Base-by-base conservation (phyloP, 345 rosid species). In the Gossypium sturtianum region DNA sequence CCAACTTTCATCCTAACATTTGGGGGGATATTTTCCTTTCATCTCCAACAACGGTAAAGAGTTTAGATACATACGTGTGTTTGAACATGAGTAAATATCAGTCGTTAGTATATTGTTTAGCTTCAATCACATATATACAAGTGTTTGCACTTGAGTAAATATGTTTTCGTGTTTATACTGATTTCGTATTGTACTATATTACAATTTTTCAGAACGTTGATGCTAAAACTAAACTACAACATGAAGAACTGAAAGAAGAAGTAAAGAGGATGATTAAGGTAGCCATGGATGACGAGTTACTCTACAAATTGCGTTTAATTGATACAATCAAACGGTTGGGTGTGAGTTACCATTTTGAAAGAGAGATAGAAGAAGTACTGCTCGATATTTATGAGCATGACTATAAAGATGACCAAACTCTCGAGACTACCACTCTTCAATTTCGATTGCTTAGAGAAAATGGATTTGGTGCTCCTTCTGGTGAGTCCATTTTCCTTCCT, bases 311-410 rank as follows among this genome's bases (percentile, higher is more conserved):
- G 27, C 7, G 49, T 23, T 71, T 84, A 20, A 79, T 84, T 12
- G 83, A 82, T 76, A 75, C 71, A 6, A 11, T 81, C 10, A 81
- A 81, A 52, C 70, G 78, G 8, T 29, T 80, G 7, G 85, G 85
- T 23, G 66, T 16, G 45, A 62, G 22, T 4, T 82, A 80, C 19
- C 70, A 80, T 47, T 80, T 84, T 11, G 74, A 73, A 9, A 27
- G 0, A 7, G 85, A 84, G 54, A 80, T 34, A 29, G 12, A 62
- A 0, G 22, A 16, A 15, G 66, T 19, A 34, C 16, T 62, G 10
- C 22, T 29, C 4, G 9, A 16, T 7, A 34, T 62, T 29, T 34
- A 15, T 29, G 45, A 29, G 5, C 20, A 16, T 9, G 66, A 34
- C 22, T 15, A 7, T 10, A 16, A 7, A 7, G 19, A 29, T 2